phyloP scores from a whole-genome alignment of 345 rosid species.

The Rhizophora apiculata region DNA sequence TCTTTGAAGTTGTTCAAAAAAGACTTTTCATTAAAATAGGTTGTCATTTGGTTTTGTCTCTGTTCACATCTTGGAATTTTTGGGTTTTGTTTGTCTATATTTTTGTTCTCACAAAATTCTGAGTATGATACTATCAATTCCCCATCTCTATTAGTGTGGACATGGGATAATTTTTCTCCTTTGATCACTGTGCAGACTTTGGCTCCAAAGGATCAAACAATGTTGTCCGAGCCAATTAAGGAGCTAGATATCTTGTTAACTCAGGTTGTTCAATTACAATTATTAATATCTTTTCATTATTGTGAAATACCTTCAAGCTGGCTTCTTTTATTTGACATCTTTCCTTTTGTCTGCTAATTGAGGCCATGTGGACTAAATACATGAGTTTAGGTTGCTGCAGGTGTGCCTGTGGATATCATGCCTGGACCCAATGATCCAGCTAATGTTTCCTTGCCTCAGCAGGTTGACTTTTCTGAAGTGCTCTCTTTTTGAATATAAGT shows the following conservation, averaged over 20 bases:
- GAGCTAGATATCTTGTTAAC: conserved; percentile 82
- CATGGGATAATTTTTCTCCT: conserved; percentile 9
- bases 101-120: not conserved
- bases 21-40: not conserved
- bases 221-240: conserved; percentile 69
- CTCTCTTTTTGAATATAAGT: not conserved
- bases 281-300: not conserved
- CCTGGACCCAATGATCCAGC: conserved; percentile 94
- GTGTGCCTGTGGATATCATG: conserved; percentile 88
- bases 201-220: conserved; percentile 76
- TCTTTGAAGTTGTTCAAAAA: not conserved
- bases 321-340: not conserved
- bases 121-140: not conserved
- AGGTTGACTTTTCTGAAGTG: conserved; percentile 43
- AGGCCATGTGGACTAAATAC: conserved; percentile 14
- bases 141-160: not conserved
- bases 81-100: not conserved
- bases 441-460: conserved; percentile 89
- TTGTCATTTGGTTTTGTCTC: not conserved
- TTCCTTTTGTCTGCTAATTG: not conserved
- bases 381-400: conserved; percentile 73
- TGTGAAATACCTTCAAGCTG: conserved; percentile 12
- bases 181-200: conserved; percentile 49
- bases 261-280: conserved; percentile 47
- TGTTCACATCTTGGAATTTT: not conserved